phyloP scores from a whole-genome alignment of 2,329 filamentous ascomycete genomes.

The Pseudogymnoascus destructans region DNA sequence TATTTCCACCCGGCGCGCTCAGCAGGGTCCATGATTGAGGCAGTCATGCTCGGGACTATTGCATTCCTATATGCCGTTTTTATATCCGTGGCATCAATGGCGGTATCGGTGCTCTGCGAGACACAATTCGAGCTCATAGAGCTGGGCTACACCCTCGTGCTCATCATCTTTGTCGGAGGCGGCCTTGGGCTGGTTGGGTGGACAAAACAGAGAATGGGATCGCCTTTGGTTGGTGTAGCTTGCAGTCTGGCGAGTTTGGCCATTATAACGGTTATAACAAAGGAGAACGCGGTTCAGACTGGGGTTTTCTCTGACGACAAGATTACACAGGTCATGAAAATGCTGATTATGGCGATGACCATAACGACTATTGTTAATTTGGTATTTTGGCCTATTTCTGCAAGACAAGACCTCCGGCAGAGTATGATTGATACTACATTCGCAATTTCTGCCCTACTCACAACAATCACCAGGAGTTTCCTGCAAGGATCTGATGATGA shows the following conservation, averaged over 20 bases:
- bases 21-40: slow-evolving; percentile 80
- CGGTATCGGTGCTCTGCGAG: slow-evolving; percentile 68
- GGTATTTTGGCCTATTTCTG: slow-evolving; percentile 64
- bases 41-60: slow-evolving; percentile 59
- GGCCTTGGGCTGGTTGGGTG: slow-evolving; percentile 80
- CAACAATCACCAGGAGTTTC: slow-evolving; percentile 70
- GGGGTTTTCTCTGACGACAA: slow-evolving; percentile 72
- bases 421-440: slow-evolving; percentile 63
- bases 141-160: slow-evolving; percentile 64
- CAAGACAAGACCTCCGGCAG: slow-evolving; percentile 57
- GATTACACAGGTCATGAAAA: slow-evolving; percentile 69
- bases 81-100: slow-evolving; percentile 75
- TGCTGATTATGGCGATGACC: slow-evolving; percentile 65
- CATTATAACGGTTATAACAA: slow-evolving; percentile 80
- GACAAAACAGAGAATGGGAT: slow-evolving; percentile 68
- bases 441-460: slow-evolving; percentile 67
- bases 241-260: slow-evolving; percentile 78
- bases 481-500: slow-evolving; percentile 72
- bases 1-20: slow-evolving; percentile 89
- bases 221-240: slow-evolving; percentile 70
- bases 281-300: slow-evolving; percentile 75
- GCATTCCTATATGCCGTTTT: slow-evolving; percentile 69
- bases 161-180: slow-evolving; percentile 73
- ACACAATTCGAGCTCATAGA: slow-evolving; percentile 50
- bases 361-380: slow-evolving; percentile 64